Evolutionary conservation across 1,284 basidiomycete genomes (phyloP).

Genomic region (Fistulinella cinereoalba): DNA sequence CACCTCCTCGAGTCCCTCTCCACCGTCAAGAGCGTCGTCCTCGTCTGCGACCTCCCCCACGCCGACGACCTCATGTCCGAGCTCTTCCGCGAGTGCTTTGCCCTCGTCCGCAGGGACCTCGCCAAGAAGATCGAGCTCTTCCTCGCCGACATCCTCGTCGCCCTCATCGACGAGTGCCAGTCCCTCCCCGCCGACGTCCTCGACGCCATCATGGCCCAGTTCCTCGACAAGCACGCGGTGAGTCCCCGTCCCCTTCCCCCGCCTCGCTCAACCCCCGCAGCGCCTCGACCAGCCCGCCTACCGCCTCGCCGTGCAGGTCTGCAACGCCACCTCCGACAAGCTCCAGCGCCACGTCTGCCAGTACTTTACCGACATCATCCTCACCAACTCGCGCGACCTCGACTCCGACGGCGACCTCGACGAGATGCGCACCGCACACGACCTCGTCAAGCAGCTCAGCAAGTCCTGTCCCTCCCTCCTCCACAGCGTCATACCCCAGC

Average conservation of each 20-base stretch:
- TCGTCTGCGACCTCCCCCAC: slow-evolving; percentile 87
- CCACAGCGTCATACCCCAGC: slow-evolving; percentile 87
- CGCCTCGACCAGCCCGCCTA: slow-evolving; percentile 75
- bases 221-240: slow-evolving; percentile 73
- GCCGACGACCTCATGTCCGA: slow-evolving; percentile 84
- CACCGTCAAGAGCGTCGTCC: slow-evolving; percentile 90
- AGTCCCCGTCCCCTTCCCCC: slow-evolving; percentile 18
- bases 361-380: slow-evolving; percentile 88
- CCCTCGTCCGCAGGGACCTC: slow-evolving; percentile 75
- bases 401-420: slow-evolving; percentile 62
- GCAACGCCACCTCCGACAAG: slow-evolving; percentile 80
- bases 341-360: slow-evolving; percentile 88
- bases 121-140: slow-evolving; percentile 89
- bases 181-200: slow-evolving; percentile 76
- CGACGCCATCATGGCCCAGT: slow-evolving; percentile 82
- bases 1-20: slow-evolving; percentile 90
- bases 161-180: slow-evolving; percentile 84
- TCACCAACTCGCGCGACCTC: slow-evolving; percentile 54
- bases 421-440: slow-evolving; percentile 75
- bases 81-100: slow-evolving; percentile 83
- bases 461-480: slow-evolving; percentile 79
- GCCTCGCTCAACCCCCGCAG: slow-evolving; percentile 36
- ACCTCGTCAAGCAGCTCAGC: slow-evolving; percentile 83
- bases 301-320: slow-evolving; percentile 85
- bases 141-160: slow-evolving; percentile 85